Conservation (phyloP, 169 alveolate species). For the Plasmodium adleri region DNA sequence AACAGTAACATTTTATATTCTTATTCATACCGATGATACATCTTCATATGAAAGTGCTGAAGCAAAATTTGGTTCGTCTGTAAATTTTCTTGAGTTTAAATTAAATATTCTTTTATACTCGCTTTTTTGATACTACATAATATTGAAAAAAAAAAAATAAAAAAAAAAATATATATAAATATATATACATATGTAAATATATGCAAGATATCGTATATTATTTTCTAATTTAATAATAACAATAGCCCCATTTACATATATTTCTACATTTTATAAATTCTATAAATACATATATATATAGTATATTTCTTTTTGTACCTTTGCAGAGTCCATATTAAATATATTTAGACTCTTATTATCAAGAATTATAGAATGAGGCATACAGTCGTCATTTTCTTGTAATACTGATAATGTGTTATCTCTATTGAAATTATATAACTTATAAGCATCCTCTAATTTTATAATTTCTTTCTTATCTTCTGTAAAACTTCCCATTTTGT, state of each 20-base stretch:
- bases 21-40: conserved; percentile 22
- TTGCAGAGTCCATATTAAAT: conserved; percentile 57
- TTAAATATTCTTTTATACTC: conserved; percentile 75
- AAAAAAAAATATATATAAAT: conserved; percentile 9
- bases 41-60: conserved; percentile 45
- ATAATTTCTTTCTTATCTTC: conserved; percentile 19
- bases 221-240: no score
- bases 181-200: background rate
- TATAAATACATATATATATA: conserved; percentile 5
- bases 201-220: background rate
- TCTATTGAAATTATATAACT: conserved; percentile 28
- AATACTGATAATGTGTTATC: conserved; percentile 48
- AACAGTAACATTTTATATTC: background rate
- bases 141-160: conserved; percentile 11
- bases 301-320: conserved; percentile 7
- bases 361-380: conserved; percentile 39
- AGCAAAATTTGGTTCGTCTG: conserved; percentile 60
- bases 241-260: no score
- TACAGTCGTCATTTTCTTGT: conserved; percentile 53
- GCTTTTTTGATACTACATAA: conserved; percentile 57
- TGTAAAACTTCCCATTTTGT: conserved; percentile 13
- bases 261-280: background rate
- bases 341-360: conserved; percentile 34
- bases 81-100: conserved; percentile 39
- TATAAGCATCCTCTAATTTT: conserved; percentile 28